Percentiles rank a stretch among this genome's conserved stretches.
Evolutionary conservation across 768 basidiomycete species (phyloP).

Genomic region (Chalciporus pseudorubinellus): DNA sequence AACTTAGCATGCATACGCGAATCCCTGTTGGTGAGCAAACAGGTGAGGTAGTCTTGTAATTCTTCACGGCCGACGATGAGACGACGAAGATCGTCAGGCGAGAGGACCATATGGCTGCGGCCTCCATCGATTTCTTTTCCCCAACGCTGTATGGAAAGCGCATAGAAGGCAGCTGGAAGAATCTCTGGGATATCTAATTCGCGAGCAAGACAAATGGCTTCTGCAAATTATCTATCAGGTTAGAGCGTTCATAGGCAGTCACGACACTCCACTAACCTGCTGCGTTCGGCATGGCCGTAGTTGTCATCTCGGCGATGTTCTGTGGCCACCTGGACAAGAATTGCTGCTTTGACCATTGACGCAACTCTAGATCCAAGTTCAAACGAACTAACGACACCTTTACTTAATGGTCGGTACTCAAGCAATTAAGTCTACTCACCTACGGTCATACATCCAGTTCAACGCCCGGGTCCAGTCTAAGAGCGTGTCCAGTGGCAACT

Average conservation of each 20-base stretch:
- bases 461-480: conserved; percentile 32
- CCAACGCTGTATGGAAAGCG: conserved; percentile 34
- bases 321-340: conserved; percentile 32
- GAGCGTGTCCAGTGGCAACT: conserved; percentile 23
- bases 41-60: conserved; percentile 24
- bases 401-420: background rate
- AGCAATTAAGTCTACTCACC: conserved; percentile 20
- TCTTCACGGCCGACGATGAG: conserved; percentile 33
- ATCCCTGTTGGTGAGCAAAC: conserved; percentile 14
- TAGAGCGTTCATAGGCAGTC: background rate
- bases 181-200: conserved; percentile 36
- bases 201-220: conserved; percentile 35
- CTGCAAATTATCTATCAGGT: conserved; percentile 12
- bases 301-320: conserved; percentile 26
- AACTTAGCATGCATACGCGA: background rate
- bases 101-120: conserved; percentile 28
- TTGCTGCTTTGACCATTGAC: conserved; percentile 24
- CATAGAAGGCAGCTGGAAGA: conserved; percentile 41
- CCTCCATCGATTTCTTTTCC: conserved; percentile 27
- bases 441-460: conserved; percentile 34
- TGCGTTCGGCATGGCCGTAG: conserved; percentile 27
- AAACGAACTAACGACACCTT: conserved; percentile 24
- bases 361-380: conserved; percentile 18
- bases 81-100: conserved; percentile 28
- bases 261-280: conserved; percentile 25